A percentile compares a stretch with the other conserved stretches of the same genome.
Evolutionary conservation across 1,284 basidiomycete genomes (phyloP).

Genomic region (Marasmius oreades): DNA sequence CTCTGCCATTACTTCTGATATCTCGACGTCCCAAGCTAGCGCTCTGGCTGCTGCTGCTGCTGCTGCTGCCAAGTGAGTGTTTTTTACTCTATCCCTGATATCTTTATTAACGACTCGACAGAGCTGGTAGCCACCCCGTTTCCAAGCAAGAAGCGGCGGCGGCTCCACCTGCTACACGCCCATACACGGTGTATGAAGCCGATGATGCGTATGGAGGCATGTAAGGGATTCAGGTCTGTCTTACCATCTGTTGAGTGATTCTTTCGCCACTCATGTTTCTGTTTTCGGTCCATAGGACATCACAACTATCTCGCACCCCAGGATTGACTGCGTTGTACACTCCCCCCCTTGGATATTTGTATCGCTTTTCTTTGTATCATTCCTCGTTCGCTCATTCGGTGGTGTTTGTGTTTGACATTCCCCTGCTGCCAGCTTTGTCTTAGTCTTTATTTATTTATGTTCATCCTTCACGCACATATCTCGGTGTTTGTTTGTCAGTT

Average conservation of each 20-base stretch:
- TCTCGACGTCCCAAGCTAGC: background rate
- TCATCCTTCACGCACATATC: too few relatives aligned
- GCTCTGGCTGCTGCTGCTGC: conserved; percentile 1
- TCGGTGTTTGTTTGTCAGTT: too few relatives aligned
- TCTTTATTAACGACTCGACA: background rate
- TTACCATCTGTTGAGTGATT: background rate
- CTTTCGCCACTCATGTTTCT: background rate
- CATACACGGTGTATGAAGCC: background rate
- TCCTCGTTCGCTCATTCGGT: too few relatives aligned
- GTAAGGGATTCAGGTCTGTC: background rate
- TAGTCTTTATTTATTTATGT: too few relatives aligned
- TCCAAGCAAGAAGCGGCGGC: background rate
- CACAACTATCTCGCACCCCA: too few relatives aligned
- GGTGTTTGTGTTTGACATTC: too few relatives aligned
- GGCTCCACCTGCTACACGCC: background rate
- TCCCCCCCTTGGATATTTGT: too few relatives aligned
- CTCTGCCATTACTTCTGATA: background rate
- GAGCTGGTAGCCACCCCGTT: background rate
- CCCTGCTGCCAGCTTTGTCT: too few relatives aligned
- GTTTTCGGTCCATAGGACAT: background rate
- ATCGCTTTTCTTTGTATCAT: too few relatives aligned
- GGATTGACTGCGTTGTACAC: too few relatives aligned
- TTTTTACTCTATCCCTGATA: background rate
- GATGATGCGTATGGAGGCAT: conserved; percentile 2
- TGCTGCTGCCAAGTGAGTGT: background rate